Conservation (phyloP, 352 stramenopile genomes). For the Pilasporangium apinafurcum region DNA sequence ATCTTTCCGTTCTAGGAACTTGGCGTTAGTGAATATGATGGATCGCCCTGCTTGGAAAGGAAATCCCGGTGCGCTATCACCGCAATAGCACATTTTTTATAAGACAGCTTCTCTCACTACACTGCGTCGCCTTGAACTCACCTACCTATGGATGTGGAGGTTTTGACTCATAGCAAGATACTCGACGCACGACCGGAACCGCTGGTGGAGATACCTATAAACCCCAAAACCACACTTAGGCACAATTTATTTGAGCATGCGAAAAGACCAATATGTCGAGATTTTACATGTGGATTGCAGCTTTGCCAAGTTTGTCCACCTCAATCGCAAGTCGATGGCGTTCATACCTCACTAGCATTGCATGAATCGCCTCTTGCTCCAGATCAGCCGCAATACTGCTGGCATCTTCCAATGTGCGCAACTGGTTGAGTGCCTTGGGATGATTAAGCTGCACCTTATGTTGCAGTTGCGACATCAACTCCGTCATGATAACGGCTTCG, state of each 20-base stretch:
- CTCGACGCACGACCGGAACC: conserved; percentile 40
- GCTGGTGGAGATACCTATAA: conserved; percentile 57
- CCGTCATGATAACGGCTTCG: conserved; percentile 50
- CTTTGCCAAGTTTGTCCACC: conserved; percentile 11
- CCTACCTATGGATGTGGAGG: conserved; percentile 13
- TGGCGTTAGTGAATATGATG: conserved; percentile 51
- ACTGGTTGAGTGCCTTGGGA: conserved; percentile 4
- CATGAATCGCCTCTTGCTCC: conserved; percentile 30
- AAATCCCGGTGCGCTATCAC: conserved; percentile 15
- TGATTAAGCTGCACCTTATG: conserved; percentile 15
- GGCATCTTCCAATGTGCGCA: conserved; percentile 22
- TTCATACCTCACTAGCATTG: conserved; percentile 19
- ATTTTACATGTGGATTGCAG: conserved; percentile 18
- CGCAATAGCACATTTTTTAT: neutral
- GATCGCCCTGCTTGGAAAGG: conserved; percentile 29
- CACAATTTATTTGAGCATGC: neutral
- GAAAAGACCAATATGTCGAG: neutral
- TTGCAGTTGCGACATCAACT: conserved; percentile 39
- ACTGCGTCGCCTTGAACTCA: neutral
- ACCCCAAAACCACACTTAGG: neutral
- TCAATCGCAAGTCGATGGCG: conserved; percentile 34
- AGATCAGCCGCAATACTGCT: conserved; percentile 25
- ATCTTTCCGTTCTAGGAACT: conserved; percentile 45
- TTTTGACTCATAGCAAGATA: conserved; percentile 12
- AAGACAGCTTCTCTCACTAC: neutral